Base-by-base conservation (phyloP, 2,329 filamentous ascomycete species). In the Epichloe typhina region DNA sequence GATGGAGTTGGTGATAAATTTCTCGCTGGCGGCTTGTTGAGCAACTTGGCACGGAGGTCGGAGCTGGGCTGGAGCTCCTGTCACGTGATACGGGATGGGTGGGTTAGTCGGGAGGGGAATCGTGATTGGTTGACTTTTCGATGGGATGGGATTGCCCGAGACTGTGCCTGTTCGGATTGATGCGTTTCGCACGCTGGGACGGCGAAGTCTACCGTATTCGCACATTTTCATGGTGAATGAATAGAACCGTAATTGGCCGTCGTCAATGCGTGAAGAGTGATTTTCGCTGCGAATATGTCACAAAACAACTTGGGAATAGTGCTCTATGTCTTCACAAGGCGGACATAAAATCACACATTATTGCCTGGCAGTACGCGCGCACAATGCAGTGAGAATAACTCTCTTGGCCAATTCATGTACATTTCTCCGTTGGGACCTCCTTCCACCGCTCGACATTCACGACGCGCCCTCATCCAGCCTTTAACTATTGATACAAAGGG, bases 1-100 rank as follows among this genome's bases (percentile, higher is more conserved):
- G 39, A 46, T 40, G 49, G 54, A 53, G 54, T 55, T 63, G 66
- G 66, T 63, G 67, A 69, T 71, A 72, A 72, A 70, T 72, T 71
- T 72, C 69, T 72, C 69, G 68, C 63, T 61, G 58, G 46, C 39
- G 7, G 38, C 26, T 6, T 51, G 59, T 55, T 50, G 58, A 53
- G 17, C 33, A 36, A 8, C 46, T 26, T 53, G 58, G 52, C 53
- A 53, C 58, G 57, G 58, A 57, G 58, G 60, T 61, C 60, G 62
- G 61, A 62, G 60, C 61, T 64, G 40, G 41, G 26, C 31, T 43
- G 43, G 39, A 39, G 39, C 31, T 44, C 31, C 31, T 12, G 45
- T 55, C 55, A 55, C 55, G 56, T 58, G 56, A 54, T 21, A 11
- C 19, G 6, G 5, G 4, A 41, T 17, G 39, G 39, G 26, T 48